Evolutionary conservation across 139 green algal species (phyloP).

Genomic region (Deuterostichococcus epilithicus): DNA sequence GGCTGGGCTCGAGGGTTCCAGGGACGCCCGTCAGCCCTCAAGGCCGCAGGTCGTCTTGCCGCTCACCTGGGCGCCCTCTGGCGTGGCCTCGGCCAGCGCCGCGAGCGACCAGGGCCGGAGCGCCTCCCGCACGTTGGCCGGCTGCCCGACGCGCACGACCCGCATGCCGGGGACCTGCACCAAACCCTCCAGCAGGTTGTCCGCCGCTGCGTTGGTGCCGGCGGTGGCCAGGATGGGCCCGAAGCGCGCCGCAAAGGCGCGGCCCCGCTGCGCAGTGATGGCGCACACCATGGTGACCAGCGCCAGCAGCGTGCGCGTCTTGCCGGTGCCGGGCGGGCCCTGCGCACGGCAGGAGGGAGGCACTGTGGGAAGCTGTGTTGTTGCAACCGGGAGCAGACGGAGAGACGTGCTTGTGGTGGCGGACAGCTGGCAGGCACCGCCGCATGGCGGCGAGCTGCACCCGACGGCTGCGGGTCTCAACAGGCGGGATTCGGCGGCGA

Average conservation of each 20-base stretch:
- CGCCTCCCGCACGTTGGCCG: conserved; percentile 34
- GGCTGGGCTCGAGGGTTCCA: too few relatives aligned
- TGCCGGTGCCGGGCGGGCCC: conserved; percentile 60
- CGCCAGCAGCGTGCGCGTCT: conserved; percentile 76
- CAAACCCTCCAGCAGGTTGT: conserved; percentile 90
- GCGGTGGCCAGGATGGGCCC: conserved; percentile 57
- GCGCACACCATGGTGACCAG: conserved; percentile 53
- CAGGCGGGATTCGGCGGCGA: too few relatives aligned
- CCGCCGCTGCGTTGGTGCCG: conserved; percentile 82
- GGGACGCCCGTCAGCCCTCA: too few relatives aligned
- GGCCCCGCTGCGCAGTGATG: not conserved
- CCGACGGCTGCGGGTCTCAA: too few relatives aligned
- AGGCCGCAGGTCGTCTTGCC: too few relatives aligned
- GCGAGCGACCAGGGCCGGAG: conserved; percentile 58
- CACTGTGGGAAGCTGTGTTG: not conserved
- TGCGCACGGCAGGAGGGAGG: not conserved
- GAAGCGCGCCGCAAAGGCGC: not conserved
- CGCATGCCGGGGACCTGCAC: conserved; percentile 35
- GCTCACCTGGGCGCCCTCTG: conserved; percentile 30
- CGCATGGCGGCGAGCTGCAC: too few relatives aligned
- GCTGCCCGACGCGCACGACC: conserved; percentile 73
- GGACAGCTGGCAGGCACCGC: not conserved
- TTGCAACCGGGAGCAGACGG: not conserved
- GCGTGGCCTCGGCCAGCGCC: conserved; percentile 42
- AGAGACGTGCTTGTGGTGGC: not conserved